Evolutionary conservation across 805 yeast species (phyloP).

Genomic region (Myxozyma mucilagina): DNA sequence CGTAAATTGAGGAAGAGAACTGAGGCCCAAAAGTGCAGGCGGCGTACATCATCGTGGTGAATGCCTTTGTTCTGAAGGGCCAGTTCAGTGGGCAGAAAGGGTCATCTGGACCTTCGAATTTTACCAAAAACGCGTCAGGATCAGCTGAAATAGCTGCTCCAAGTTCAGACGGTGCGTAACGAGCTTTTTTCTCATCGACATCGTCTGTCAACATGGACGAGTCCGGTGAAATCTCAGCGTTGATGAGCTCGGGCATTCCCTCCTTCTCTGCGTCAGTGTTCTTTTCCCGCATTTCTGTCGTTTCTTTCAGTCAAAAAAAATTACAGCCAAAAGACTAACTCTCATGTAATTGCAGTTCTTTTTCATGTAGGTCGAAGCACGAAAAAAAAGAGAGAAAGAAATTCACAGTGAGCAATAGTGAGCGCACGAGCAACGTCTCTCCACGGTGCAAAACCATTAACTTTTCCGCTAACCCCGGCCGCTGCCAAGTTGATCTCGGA

Average conservation of each 20-base stretch:
- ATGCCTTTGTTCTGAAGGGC: conserved; percentile 19
- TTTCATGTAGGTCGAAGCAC: too few relatives aligned
- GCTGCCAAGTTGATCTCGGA: background rate
- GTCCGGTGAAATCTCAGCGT: background rate
- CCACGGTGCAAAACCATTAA: background rate
- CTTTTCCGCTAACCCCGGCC: background rate
- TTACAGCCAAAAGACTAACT: too few relatives aligned
- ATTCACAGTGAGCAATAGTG: too few relatives aligned
- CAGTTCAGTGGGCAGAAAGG: conserved; percentile 30
- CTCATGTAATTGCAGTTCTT: too few relatives aligned
- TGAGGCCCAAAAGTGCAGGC: conserved; percentile 31
- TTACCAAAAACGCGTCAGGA: conserved; percentile 23
- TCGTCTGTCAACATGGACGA: background rate
- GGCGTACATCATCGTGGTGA: conserved; percentile 28
- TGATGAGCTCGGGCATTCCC: background rate
- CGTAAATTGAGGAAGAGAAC: conserved; percentile 26
- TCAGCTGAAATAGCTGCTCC: background rate
- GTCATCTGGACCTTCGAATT: conserved; percentile 36
- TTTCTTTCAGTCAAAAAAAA: too few relatives aligned
- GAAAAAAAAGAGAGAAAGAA: too few relatives aligned
- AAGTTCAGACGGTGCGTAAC: background rate
- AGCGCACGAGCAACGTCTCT: too few relatives aligned
- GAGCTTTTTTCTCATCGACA: background rate
- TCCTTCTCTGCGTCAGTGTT: background rate
- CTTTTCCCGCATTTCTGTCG: background rate